Percentiles rank a stretch among this genome's conserved stretches.
phyloP scores from a whole-genome alignment of 768 basidiomycete species.

The Mycena epipterygia region DNA sequence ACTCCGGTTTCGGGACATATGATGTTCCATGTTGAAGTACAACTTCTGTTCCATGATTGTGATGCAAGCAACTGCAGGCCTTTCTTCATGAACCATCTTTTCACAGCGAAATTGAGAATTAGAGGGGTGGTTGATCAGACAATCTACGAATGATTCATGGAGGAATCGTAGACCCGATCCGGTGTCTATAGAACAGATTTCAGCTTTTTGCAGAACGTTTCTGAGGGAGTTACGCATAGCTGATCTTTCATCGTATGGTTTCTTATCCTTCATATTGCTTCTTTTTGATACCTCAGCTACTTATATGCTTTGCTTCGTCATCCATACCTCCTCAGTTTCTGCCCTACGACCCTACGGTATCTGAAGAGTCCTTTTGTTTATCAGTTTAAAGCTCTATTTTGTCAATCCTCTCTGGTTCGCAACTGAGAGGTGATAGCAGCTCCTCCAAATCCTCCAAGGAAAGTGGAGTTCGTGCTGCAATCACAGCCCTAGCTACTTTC shows the following conservation, averaged over 20 bases:
- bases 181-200: not conserved
- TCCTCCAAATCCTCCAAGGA: not conserved
- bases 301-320: too few species aligned
- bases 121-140: not conserved
- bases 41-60: not conserved
- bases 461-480: not conserved
- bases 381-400: too few species aligned
- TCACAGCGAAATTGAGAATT: not conserved
- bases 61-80: not conserved
- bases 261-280: too few species aligned
- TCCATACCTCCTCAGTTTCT: too few species aligned
- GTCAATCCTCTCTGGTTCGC: too few species aligned
- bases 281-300: too few species aligned
- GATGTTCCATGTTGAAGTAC: constrained; percentile 7
- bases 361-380: too few species aligned
- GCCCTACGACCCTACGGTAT: too few species aligned
- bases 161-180: not conserved
- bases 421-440: not conserved
- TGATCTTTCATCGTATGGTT: too few species aligned
- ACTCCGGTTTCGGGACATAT: not conserved
- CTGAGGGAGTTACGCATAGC: too few species aligned
- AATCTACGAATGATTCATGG: constrained; percentile 6
- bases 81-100: not conserved
- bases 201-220: not conserved
- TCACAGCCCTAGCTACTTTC: not conserved